Evolutionary conservation across 208 protist genomes (phyloP).

Genomic region (Acanthamoeba triangularis): DNA sequence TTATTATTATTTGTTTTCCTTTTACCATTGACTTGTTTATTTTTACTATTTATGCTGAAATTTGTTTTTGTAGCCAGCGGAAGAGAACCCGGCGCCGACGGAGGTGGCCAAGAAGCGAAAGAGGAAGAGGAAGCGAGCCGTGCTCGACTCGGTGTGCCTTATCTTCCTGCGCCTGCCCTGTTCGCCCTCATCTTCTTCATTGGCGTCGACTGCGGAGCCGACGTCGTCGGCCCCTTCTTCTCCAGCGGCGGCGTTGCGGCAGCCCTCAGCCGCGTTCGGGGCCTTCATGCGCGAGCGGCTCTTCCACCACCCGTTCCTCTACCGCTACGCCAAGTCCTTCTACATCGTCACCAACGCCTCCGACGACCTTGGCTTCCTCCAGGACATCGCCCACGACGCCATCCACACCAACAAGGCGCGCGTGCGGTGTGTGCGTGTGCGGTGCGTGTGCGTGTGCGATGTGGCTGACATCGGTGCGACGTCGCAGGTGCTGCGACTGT

Average conservation of each 20-base stretch:
- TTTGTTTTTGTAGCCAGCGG: not conserved
- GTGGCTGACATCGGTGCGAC: no score
- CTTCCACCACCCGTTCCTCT: slow-evolving; percentile 29
- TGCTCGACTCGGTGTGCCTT: slow-evolving; percentile 35
- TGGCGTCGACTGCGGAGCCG: no score
- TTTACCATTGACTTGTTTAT: not conserved
- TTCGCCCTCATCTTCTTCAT: not conserved
- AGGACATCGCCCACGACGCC: not conserved
- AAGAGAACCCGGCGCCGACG: not conserved
- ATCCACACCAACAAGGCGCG: not conserved
- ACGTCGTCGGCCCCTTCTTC: not conserved
- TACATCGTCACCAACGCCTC: slow-evolving; percentile 19
- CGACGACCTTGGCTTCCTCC: not conserved
- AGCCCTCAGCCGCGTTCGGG: not conserved
- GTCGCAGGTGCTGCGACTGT: not conserved
- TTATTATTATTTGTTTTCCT: not conserved
- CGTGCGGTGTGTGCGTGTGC: not conserved
- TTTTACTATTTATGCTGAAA: no score
- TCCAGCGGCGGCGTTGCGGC: not conserved
- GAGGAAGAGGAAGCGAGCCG: not conserved
- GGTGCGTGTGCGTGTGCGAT: not conserved
- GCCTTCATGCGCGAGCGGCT: not conserved
- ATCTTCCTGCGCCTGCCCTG: not conserved
- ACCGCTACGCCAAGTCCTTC: slow-evolving; percentile 42
- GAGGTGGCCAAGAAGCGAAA: not conserved